Percentiles rank a stretch among this genome's conserved stretches.
phyloP scores from a whole-genome alignment of 2,329 filamentous ascomycete species.

The Massarina eburnea region DNA sequence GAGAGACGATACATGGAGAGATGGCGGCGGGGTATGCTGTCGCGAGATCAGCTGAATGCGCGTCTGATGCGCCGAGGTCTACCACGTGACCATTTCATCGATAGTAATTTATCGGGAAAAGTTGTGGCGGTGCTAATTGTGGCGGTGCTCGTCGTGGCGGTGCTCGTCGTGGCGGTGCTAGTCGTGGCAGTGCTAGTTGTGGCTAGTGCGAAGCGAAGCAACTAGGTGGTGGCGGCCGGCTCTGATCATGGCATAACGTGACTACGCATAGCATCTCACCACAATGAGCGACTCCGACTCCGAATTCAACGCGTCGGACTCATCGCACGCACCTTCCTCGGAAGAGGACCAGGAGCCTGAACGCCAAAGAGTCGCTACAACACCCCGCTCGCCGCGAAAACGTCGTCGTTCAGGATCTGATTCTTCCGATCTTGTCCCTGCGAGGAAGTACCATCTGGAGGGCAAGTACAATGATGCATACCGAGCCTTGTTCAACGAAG shows the following conservation, averaged over 20 bases:
- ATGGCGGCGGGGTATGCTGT: constrained; percentile 9
- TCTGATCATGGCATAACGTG: neutral
- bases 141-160: too few relatives aligned
- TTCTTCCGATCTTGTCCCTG: constrained; percentile 16
- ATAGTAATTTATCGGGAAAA: too few relatives aligned
- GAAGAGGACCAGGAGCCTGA: neutral
- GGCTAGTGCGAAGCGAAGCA: too few relatives aligned
- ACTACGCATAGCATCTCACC: neutral
- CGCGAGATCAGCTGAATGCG: constrained; percentile 21
- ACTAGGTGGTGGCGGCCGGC: too few relatives aligned
- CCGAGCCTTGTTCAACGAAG: constrained; percentile 38
- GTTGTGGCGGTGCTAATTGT: too few relatives aligned
- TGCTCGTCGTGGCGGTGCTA: too few relatives aligned
- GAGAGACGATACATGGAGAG: constrained; percentile 35
- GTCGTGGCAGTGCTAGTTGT: too few relatives aligned
- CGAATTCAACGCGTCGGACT: constrained; percentile 7
- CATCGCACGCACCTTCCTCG: constrained; percentile 1
- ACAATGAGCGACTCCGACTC: constrained; percentile 13
- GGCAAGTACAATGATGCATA: constrained; percentile 51
- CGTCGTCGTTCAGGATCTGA: constrained; percentile 19
- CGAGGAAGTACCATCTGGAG: constrained; percentile 33
- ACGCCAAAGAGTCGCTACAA: constrained; percentile 8
- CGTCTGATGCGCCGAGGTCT: constrained; percentile 8
- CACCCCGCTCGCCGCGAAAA: constrained; percentile 23
- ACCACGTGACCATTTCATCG: too few relatives aligned